Evolutionary conservation across 495 filamentous ascomycete genomes (phyloP).

Genomic region (Clohesyomyces aquaticus): DNA sequence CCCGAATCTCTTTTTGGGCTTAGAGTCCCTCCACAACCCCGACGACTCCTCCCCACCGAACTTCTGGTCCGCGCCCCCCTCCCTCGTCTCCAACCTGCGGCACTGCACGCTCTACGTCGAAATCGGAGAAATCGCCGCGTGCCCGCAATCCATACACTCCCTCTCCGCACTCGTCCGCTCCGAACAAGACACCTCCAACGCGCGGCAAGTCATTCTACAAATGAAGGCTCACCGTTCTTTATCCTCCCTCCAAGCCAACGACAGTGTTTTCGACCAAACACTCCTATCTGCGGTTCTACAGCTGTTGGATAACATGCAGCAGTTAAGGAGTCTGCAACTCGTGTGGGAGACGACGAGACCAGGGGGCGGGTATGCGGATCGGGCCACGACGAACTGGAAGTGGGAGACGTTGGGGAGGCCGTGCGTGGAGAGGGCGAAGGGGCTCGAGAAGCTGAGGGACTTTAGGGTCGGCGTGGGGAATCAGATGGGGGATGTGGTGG

Average conservation of each 20-base stretch:
- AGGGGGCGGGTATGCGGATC: neutral
- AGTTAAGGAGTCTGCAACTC: slow-evolving; percentile 22
- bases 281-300: slow-evolving; percentile 3
- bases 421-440: slow-evolving; percentile 14
- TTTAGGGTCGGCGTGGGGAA: slow-evolving; percentile 25
- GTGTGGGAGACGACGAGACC: slow-evolving; percentile 18
- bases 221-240: neutral
- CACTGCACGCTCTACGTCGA: slow-evolving; percentile 32
- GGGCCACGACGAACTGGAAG: neutral
- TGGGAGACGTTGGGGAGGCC: slow-evolving; percentile 13
- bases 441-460: slow-evolving; percentile 13
- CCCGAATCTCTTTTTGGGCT: too few relatives aligned
- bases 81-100: slow-evolving; percentile 11
- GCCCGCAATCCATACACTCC: neutral
- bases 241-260: neutral
- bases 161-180: neutral
- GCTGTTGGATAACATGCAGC: slow-evolving; percentile 11
- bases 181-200: neutral
- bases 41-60: neutral
- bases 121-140: slow-evolving; percentile 6
- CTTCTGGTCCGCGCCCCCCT: slow-evolving; percentile 16
- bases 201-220: neutral
- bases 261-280: slow-evolving; percentile 1
- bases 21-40: too few relatives aligned
- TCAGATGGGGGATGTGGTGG: neutral